Percentiles rank a stretch among this genome's conserved stretches.
Conservation (phyloP, 805 yeast species). For the Kodamaea fukazawae region DNA sequence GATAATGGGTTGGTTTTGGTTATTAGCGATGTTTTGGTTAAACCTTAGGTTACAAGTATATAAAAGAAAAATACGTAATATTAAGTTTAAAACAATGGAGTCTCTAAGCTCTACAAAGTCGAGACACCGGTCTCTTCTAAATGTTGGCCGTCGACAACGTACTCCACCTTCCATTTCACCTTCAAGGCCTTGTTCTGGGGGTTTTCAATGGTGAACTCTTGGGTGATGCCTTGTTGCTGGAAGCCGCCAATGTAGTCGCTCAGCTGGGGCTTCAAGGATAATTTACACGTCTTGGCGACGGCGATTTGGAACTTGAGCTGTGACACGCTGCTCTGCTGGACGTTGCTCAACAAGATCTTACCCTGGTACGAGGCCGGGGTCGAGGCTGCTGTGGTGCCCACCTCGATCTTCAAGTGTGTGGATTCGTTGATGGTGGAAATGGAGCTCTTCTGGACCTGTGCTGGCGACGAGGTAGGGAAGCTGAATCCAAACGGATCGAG, state of each 20-base stretch:
- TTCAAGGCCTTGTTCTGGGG: conserved; percentile 44
- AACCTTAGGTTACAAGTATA: conserved; percentile 21
- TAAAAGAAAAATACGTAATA: too few species aligned
- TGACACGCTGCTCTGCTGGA: conserved; percentile 41
- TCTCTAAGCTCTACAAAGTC: conserved; percentile 13
- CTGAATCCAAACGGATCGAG: conserved; percentile 42
- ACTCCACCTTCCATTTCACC: conserved; percentile 74
- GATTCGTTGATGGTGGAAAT: conserved; percentile 42
- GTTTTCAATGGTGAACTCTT: conserved; percentile 44
- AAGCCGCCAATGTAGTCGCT: conserved; percentile 50
- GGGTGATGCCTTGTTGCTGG: conserved; percentile 50
- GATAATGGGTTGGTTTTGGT: conserved; percentile 41
- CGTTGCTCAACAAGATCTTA: conserved; percentile 51
- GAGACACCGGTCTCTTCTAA: conserved; percentile 59
- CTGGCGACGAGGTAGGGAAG: conserved; percentile 41
- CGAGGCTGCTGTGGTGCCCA: conserved; percentile 37
- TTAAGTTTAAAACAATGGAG: not conserved
- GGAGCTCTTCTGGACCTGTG: conserved; percentile 13
- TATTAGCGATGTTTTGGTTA: conserved; percentile 32
- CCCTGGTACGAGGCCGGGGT: conserved; percentile 38
- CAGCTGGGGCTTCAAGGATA: conserved; percentile 62
- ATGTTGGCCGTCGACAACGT: conserved; percentile 44
- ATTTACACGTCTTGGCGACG: conserved; percentile 60
- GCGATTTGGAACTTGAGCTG: conserved; percentile 63
- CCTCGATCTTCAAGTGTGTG: conserved; percentile 47